Base-by-base conservation (phyloP, 2,329 filamentous ascomycete genomes). In the Alternaria brassicae region DNA sequence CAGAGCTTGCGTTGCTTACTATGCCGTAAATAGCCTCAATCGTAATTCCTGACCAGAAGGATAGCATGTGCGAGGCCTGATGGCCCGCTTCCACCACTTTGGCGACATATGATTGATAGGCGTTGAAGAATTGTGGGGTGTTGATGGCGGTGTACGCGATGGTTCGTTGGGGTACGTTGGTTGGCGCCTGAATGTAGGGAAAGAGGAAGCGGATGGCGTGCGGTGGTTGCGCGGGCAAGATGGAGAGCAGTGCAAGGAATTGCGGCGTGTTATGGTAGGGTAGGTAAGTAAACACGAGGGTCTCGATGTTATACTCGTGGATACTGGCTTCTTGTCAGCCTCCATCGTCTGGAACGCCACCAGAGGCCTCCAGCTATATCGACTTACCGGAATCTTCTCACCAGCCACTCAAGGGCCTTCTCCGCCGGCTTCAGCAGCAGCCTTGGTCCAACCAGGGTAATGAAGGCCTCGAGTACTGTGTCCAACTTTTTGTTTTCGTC, bases 351-450 rank as follows among this genome's bases (percentile, higher is more conserved):
- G 21, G 17, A 39, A 40, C 41, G 28, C 40, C 21, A 19, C 3
- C 37, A 19, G 19, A 28, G 48, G 32, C 40, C 17, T 27, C 25
- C 12, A 21, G 23, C 25, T 23, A 17, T 12, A 15, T 32, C 19
- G 17, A 52, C 55, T 25, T 44, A 57, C 55, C 55, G 88, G 73
- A 98, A 99, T 71, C 94, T 86, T 72, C 95, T 85, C 54, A 99
- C 86, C 45, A 99, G 85, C 95, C 95, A 99, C 81, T 99, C 96
- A 36, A 98, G 84, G 15, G 93, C 89, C 79, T 96, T 96, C 53
- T 97, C 87, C 1, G 92, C 92, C 39, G 95, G 94, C 81, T 90
- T 93, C 30, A 99, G 83, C 63, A 94, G 84, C 66, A 99, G 77
- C 39, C 90, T 86, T 25, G 89, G 88, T 21, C 91, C 90, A 10